Base-by-base conservation (phyloP, 108 stramenopile genomes). In the Nannochloropsis gaditana region DNA sequence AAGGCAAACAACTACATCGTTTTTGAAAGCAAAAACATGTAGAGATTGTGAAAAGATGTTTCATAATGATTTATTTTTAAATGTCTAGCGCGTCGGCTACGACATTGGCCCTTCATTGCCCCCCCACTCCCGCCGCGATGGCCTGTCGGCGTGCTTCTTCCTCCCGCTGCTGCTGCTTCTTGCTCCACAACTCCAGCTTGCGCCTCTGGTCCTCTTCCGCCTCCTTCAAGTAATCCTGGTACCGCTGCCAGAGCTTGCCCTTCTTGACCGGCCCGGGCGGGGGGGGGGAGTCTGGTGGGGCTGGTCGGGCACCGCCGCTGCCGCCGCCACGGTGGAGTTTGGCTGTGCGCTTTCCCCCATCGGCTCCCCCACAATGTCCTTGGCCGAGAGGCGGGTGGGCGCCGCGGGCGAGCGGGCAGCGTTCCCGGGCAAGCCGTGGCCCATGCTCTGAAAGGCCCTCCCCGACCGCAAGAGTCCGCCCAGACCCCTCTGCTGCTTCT, bases 151-250 rank as follows among this genome's bases (percentile, higher is more conserved):
- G 21, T 21, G 59, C 83, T 10, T 50, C 80, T 19, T 43, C 45
- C 87, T 41, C 80, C 59, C 79, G 80, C 80, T 81, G 41, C 80
- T 87, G 82, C 87, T 45, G 79, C 44, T 83, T 83, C 84, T 80
- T 87, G 42, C 85, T 81, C 81, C 81, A 87, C 87, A 84, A 79
- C 45, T 87, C 87, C 41, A 80, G 45, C 80, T 84, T 87, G 79
- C 87, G 73, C 84, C 83, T 82, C 42, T 80, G 44, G 9, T 87
- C 87, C 45, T 87, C 87, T 45, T 87, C 84, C 44, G 59, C 45
- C 87, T 87, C 87, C 45, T 83, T 83, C 9, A 41, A 50, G 21
- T 79, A 45, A 11, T 87, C 87, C 2, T 87, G 43, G 5, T 83
- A 81, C 42, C 45, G 50, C 84, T 81, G 81, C 87, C 87, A 87